Base-by-base conservation (phyloP, 306 rosid genomes). In the Corylus heterophylla region DNA sequence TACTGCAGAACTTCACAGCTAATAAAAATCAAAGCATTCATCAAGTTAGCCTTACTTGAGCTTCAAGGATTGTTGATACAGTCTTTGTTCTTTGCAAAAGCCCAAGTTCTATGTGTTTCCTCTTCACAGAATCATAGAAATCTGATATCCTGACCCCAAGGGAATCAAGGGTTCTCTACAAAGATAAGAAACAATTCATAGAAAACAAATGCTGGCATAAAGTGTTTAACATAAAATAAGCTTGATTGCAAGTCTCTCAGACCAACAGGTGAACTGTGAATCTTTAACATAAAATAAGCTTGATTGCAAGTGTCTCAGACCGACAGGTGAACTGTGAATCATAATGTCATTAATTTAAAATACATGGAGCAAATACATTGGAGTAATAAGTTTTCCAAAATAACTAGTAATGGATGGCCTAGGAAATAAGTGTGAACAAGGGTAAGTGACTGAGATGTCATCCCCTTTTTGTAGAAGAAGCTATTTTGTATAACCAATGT, bases 81-180 rank as follows among this genome's bases (percentile, higher is more conserved):
- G 87, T 79, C 85, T 90, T 81, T 31, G 84, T 79, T 83, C 98
- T 91, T 80, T 75, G 85, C 86, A 91, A 77, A 68, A 85, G 72
- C 61, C 87, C 89, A 74, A 93, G 90, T 75, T 93, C 93, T 54
- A 75, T 8, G 69, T 87, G 82, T 83, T 93, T 91, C 78, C 70
- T 80, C 85, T 75, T 83, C 73, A 91, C 90, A 55, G 92, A 87
- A 76, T 88, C 88, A 48, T 88, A 88, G 71, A 91, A 81, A 54
- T 86, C 93, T 69, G 88, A 81, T 66, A 90, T 82, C 82, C 77
- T 89, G 74, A 74, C 78, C 75, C 85, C 85, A 58, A 84, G 88
- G 73, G 94, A 93, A 87, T 77, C 81, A 42, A 88, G 87, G 77
- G 79, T 86, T 82, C 74, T 91, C 98, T 93, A 85, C 91, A 81